Evolutionary conservation across 768 basidiomycete genomes (phyloP).

Genomic region (Lactarius psammicola): DNA sequence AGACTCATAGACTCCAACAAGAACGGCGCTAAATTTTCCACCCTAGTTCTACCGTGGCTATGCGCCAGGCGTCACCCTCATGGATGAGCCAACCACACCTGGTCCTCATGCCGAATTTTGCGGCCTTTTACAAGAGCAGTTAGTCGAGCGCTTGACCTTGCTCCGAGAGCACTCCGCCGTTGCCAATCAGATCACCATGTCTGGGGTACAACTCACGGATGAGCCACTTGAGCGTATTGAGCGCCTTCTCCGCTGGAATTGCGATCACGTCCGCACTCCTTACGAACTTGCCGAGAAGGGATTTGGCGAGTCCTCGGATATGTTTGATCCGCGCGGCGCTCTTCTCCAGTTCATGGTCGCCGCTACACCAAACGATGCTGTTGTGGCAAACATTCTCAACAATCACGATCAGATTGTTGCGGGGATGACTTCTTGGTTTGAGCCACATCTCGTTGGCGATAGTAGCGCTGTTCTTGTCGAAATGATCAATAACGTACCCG

Average conservation of each 20-base stretch:
- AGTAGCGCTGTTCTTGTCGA: slow-evolving; percentile 41
- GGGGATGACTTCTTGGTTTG: slow-evolving; percentile 46
- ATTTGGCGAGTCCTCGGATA: background rate
- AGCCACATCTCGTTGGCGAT: slow-evolving; percentile 46
- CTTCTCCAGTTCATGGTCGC: slow-evolving; percentile 78
- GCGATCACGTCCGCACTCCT: slow-evolving; percentile 47
- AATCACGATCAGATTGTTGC: slow-evolving; percentile 52
- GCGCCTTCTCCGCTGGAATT: slow-evolving; percentile 56
- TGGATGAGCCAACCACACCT: slow-evolving; percentile 29
- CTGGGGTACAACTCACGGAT: slow-evolving; percentile 34
- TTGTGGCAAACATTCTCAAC: slow-evolving; percentile 50
- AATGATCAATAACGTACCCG: slow-evolving; percentile 65
- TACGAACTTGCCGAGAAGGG: slow-evolving; percentile 36
- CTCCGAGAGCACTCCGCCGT: slow-evolving; percentile 32
- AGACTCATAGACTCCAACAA: slow-evolving; percentile 31
- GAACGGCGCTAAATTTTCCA: slow-evolving; percentile 7
- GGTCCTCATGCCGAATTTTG: slow-evolving; percentile 56
- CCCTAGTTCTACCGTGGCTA: slow-evolving; percentile 74
- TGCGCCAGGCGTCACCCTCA: slow-evolving; percentile 40
- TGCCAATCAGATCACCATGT: slow-evolving; percentile 38
- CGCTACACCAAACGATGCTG: slow-evolving; percentile 54
- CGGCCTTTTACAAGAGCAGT: slow-evolving; percentile 41
- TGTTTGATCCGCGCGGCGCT: slow-evolving; percentile 48
- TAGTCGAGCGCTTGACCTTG: slow-evolving; percentile 36
- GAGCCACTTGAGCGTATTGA: slow-evolving; percentile 38